Base-by-base conservation (phyloP, 139 green algal species). In the Zygnema cylindricum region DNA sequence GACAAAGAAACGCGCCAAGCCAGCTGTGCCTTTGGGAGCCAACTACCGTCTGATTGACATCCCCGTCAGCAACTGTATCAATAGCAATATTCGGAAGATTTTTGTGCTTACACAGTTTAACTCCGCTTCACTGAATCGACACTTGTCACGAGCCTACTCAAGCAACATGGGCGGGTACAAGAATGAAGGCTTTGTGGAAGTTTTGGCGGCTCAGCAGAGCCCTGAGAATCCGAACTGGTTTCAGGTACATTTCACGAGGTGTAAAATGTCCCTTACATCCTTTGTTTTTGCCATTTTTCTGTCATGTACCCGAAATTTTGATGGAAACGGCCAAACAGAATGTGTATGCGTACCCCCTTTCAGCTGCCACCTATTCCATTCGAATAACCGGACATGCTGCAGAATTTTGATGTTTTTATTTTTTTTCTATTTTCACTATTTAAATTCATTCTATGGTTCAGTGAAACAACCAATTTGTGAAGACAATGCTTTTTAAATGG, bases 21-120 rank as follows among this genome's bases (percentile, higher is more conserved):
- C 98, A 30, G 98, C 98, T 0, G 98, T 99, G 89, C 98, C 98
- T 0, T 94, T 99, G 83, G 98, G 98, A 79, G 96, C 96, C 69
- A 99, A 99, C 95, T 99, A 99, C 94, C 93, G 98, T 81, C 95
- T 99, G 30, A 99, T 99, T 83, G 98, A 99, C 93, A 99, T 99
- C 88, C 98, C 98, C 21, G 98, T 99, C 54, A 96, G 92, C 94
- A 99, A 99, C 94, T 99, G 98, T 95, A 97, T 99, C 89, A 99
- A 99, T 96, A 96, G 91, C 92, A 96, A 97, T 88, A 95, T 99
- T 77, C 98, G 96, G 94, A 99, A 99, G 93, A 98, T 99, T 85
- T 99, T 99, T 95, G 98, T 96, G 93, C 94, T 99, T 22, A 99
- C 98, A 25, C 98, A 99, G 95, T 99, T 99, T 96, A 99, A 99